These are phyloP conservation scores for Apium graveolens DNA, from an alignment of 129 eudicot species.

Conservation along the genomic window DNA sequence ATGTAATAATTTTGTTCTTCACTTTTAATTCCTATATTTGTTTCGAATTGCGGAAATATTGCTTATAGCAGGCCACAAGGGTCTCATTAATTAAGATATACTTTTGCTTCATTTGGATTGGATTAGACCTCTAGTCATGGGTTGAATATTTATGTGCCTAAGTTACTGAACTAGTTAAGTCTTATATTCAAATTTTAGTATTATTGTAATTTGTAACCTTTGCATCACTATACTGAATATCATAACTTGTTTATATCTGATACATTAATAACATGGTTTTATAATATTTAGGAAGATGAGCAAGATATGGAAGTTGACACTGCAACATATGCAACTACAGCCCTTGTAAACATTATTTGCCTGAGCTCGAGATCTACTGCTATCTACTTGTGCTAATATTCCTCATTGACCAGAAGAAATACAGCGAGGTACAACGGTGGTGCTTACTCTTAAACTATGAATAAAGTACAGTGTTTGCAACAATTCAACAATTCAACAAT, in stretches of 20 bases:
- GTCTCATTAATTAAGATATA: neutral
- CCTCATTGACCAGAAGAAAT: constrained; percentile 77
- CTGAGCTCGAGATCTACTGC: constrained; percentile 87
- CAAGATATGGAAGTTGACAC: constrained; percentile 91
- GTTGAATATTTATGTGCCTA: neutral
- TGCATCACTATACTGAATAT: neutral
- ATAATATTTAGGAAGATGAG: constrained; percentile 66
- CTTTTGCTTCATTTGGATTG: neutral
- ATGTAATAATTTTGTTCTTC: too few relatives aligned
- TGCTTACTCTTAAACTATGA: too few relatives aligned
- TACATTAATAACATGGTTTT: neutral
- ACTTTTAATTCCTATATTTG: too few relatives aligned
- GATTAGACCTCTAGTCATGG: neutral
- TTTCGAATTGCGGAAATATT: neutral
- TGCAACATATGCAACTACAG: constrained; percentile 58
- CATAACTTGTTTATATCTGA: neutral
- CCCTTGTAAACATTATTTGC: constrained; percentile 53
- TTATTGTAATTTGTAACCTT: neutral
- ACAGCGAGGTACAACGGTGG: constrained; percentile 46
- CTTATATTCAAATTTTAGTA: too few relatives aligned
- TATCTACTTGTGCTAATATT: constrained; percentile 79
- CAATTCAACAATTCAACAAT: too few relatives aligned
- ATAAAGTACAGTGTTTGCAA: constrained; percentile 10
- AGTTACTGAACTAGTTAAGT: neutral
- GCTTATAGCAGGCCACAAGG: neutral